Evolutionary conservation across 1,284 basidiomycete species (phyloP).

Genomic region (Ustilago trichophora): DNA sequence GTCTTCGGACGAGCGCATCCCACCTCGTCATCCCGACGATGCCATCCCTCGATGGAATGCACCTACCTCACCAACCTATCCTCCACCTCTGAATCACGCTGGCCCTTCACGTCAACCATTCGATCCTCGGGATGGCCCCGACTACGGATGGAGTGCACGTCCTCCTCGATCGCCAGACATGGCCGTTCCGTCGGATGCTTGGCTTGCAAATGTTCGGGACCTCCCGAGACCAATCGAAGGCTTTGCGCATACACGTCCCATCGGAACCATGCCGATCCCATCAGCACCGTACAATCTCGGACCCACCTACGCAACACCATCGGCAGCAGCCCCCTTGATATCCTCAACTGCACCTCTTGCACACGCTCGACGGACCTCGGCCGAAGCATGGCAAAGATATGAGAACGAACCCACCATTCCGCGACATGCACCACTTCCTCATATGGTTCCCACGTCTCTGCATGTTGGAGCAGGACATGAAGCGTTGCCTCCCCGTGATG

Average conservation of each 20-base stretch:
- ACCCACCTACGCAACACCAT: background rate
- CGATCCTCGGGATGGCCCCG: constrained; percentile 7
- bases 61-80: constrained; percentile 3
- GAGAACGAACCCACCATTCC: background rate
- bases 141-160: constrained; percentile 10
- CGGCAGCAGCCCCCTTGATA: constrained; percentile 1
- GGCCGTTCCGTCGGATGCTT: background rate
- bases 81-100: constrained; percentile 3
- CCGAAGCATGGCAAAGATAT: constrained; percentile 22
- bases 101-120: constrained; percentile 22
- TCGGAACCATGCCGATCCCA: constrained; percentile 4
- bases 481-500: constrained; percentile 5
- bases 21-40: constrained; percentile 1
- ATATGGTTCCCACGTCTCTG: background rate
- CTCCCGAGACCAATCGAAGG: background rate
- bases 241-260: background rate
- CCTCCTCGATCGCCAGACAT: background rate
- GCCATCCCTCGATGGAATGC: constrained; percentile 1
- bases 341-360: background rate
- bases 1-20: constrained; percentile 1
- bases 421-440: background rate
- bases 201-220: background rate
- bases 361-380: constrained; percentile 10
- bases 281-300: background rate
- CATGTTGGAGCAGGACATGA: background rate